Conservation (phyloP, 148 eudicot species). For the Amaranthus palmeri region DNA sequence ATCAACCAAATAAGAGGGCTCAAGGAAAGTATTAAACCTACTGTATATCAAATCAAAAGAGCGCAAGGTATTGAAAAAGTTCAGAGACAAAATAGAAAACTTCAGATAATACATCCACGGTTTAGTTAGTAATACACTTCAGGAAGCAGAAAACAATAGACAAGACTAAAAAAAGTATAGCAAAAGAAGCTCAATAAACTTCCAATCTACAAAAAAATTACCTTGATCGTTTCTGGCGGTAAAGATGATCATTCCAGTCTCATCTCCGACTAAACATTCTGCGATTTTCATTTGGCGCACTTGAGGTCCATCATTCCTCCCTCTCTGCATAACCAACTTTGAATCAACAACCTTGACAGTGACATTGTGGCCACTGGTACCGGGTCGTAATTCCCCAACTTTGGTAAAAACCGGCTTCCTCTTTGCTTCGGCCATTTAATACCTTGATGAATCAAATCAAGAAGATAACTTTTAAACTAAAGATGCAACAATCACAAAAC, state of each 20-base stretch:
- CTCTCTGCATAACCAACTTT: slow-evolving; percentile 41
- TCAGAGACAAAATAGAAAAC: background rate
- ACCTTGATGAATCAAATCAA: slow-evolving; percentile 16
- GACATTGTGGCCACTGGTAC: slow-evolving; percentile 48
- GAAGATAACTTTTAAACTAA: background rate
- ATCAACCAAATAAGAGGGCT: no score
- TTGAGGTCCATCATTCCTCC: slow-evolving; percentile 41
- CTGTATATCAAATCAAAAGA: background rate
- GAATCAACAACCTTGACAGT: slow-evolving; percentile 53
- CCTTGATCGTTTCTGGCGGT: slow-evolving; percentile 71
- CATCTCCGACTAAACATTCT: slow-evolving; percentile 66
- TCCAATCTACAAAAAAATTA: slow-evolving; percentile 11
- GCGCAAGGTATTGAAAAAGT: background rate
- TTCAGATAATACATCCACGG: background rate
- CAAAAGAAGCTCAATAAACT: background rate
- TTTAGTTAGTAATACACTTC: background rate
- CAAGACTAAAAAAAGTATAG: background rate
- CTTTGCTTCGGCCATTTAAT: slow-evolving; percentile 41
- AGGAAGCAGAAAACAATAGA: background rate
- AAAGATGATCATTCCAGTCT: slow-evolving; percentile 56
- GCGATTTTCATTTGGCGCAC: slow-evolving; percentile 40
- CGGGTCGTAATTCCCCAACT: slow-evolving; percentile 53
- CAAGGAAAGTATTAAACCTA: background rate
- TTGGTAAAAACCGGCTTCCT: slow-evolving; percentile 60
- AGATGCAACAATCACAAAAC: background rate